Evolutionary conservation across 1,284 basidiomycete species (phyloP), one percentile per base, ranked within the genome.

Genomic region (Cryptococcus sp.): DNA sequence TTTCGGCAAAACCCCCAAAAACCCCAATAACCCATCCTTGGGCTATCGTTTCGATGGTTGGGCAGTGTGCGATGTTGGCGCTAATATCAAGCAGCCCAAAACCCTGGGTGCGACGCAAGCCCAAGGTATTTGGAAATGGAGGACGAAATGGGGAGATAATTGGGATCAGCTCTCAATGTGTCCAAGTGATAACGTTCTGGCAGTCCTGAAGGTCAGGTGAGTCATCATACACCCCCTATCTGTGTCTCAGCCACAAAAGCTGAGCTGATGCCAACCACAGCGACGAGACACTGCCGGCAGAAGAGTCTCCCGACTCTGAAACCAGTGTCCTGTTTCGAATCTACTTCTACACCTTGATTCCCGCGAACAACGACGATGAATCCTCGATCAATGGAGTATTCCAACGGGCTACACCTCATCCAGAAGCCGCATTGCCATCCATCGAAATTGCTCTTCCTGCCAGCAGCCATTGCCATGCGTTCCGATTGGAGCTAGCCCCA

Each of bases 121-220:
- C n/a, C 55, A 57, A 29, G 55, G 55, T 16, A 17, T 52, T 15
- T 46, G 44, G 55, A 51, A 37, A 37, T 57, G 55, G 50, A 57
- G 38, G 34, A 40, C 29, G 7, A 29, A 52, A 16, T 51, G 51
- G 19, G 45, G 50, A 5, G n/a, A 17, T 6, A 26, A 22, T 6
- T 25, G 20, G 17, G 43, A 52, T 23, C 15, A 15, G 15, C 20
- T 50, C 17, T n/a, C 17, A 19, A 56, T 51, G 44, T 50, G 41
- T 46, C 15, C 43, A 3, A 37, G 46, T 15, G 54, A 55, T 34
- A 55, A 55, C 40, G 23, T 55, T 8, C 10, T 55, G 37, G 54
- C 48, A 8, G 47, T 55, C n/a, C n/a, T 34, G 29, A 34, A 10
- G 29, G 29, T 34, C 29, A 10, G 29, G 29, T 34, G 29, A 34